A percentile compares a stretch with the other conserved stretches of the same genome.
phyloP scores from a whole-genome alignment of 495 filamentous ascomycete species.

The Aspergillus homomorphus region DNA sequence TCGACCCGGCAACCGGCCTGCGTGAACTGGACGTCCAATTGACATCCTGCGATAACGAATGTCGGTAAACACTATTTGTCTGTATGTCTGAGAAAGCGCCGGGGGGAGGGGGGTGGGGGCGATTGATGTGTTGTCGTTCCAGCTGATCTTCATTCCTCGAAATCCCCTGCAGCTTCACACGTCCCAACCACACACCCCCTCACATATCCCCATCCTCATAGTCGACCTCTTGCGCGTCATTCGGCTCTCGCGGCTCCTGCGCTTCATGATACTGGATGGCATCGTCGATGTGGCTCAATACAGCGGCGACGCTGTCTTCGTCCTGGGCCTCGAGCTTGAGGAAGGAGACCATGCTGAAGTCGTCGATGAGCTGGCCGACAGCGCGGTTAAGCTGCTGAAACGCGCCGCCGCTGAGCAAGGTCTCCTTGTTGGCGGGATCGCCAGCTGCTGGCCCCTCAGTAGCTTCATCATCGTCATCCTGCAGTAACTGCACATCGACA shows the following conservation, averaged over 20 bases:
- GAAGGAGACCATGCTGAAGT: constrained; percentile 97
- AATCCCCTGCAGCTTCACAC: background rate
- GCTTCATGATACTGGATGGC: constrained; percentile 94
- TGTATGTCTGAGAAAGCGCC: background rate
- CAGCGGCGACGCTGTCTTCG: constrained; percentile 85
- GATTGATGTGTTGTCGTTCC: background rate
- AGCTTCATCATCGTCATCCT: constrained; percentile 47
- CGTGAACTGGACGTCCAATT: background rate
- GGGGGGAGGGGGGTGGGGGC: too few species aligned
- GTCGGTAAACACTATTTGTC: background rate
- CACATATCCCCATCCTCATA: constrained; percentile 51
- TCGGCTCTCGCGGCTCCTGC: constrained; percentile 86
- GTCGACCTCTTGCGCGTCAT: constrained; percentile 71
- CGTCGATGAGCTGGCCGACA: constrained; percentile 86
- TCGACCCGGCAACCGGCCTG: background rate
- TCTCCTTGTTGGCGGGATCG: constrained; percentile 58
- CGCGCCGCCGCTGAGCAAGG: constrained; percentile 72
- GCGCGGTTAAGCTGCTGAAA: constrained; percentile 79
- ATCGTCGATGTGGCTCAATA: constrained; percentile 97
- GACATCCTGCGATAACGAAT: background rate
- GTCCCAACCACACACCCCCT: background rate
- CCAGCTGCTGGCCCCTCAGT: constrained; percentile 33
- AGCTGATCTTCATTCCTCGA: background rate
- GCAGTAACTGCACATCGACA: constrained; percentile 72
- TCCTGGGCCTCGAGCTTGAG: constrained; percentile 84